A percentile compares a stretch with the other conserved stretches of the same genome.
Evolutionary conservation across 2,329 filamentous ascomycete species (phyloP).

Genomic region (Aspergillus sp.): DNA sequence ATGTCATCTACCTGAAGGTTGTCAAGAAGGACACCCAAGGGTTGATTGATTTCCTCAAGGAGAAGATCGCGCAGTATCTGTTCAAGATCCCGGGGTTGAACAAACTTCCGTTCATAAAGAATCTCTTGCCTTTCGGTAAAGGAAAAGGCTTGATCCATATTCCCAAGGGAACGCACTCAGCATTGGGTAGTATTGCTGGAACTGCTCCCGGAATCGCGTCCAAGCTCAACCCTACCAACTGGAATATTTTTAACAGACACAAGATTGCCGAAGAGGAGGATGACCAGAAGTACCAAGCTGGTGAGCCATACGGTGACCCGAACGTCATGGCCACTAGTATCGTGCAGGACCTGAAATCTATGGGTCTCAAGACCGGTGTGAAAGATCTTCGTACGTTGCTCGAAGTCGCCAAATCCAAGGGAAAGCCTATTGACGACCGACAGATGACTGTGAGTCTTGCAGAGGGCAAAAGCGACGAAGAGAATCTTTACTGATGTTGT

Average conservation of each 20-base stretch:
- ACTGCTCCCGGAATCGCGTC: conserved; percentile 2
- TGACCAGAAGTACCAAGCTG: conserved; percentile 9
- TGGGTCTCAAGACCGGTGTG: conserved; percentile 41
- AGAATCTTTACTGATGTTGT: background rate
- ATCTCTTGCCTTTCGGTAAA: background rate
- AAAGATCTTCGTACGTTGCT: conserved; percentile 6
- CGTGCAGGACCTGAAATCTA: conserved; percentile 65
- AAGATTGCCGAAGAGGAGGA: conserved; percentile 8
- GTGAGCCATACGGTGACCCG: conserved; percentile 4
- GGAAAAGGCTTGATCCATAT: conserved; percentile 1
- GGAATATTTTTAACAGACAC: conserved; percentile 4
- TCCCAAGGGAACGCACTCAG: conserved; percentile 2
- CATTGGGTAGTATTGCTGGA: conserved; percentile 4
- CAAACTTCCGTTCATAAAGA: background rate
- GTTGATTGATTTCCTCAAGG: background rate
- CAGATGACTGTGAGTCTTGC: conserved; percentile 3
- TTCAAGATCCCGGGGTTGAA: background rate
- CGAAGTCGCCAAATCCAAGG: conserved; percentile 5
- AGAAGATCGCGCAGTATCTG: background rate
- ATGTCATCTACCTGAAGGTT: background rate
- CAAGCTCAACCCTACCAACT: conserved; percentile 4
- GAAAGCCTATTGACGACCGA: conserved; percentile 7
- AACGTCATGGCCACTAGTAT: conserved; percentile 57
- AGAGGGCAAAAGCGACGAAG: background rate
- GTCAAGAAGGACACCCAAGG: background rate